These are phyloP conservation scores for Nemania sp. DNA, from an alignment of 2,329 filamentous ascomycete species.

Conservation along the genomic window DNA sequence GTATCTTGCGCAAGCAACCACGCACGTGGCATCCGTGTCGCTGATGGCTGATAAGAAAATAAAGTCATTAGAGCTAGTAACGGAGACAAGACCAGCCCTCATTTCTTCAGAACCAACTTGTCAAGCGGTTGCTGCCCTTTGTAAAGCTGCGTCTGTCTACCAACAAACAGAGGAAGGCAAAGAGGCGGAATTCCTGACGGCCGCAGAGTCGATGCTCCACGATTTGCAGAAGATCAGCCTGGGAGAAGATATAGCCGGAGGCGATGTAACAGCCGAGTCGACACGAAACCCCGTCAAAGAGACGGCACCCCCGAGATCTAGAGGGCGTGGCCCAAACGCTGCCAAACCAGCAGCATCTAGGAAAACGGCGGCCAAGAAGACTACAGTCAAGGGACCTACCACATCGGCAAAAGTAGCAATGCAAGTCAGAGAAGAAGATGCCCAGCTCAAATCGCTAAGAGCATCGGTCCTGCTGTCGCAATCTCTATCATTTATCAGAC, in stretches of 20 bases:
- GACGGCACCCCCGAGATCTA: constrained; percentile 31
- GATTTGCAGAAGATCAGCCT: constrained; percentile 35
- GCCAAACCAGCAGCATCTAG: constrained; percentile 23
- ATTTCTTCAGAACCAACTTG: constrained; percentile 51
- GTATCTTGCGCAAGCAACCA: constrained; percentile 58
- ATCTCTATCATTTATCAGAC: constrained; percentile 52
- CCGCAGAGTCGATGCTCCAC: constrained; percentile 54
- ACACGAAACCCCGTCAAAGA: constrained; percentile 43
- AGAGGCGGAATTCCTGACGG: constrained; percentile 50
- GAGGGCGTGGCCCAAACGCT: constrained; percentile 29
- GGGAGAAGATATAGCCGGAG: constrained; percentile 16
- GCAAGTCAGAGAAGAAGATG: constrained; percentile 36
- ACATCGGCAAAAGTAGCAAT: constrained; percentile 19
- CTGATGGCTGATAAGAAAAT: constrained; percentile 62
- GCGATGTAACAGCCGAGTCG: constrained; percentile 46
- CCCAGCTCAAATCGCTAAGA: constrained; percentile 45
- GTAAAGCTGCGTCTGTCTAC: constrained; percentile 61
- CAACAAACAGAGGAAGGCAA: constrained; percentile 53
- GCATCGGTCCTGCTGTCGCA: constrained; percentile 48
- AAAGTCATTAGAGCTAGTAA: constrained; percentile 60
- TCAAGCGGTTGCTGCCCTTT: constrained; percentile 53
- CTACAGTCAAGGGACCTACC: constrained; percentile 34
- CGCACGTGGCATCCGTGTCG: constrained; percentile 60
- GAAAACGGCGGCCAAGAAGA: constrained; percentile 34
- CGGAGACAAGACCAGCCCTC: constrained; percentile 58